Evolutionary conservation across 768 basidiomycete species (phyloP), one percentile per base, ranked within the genome.

Genomic region (Mycena sanguinolenta): DNA sequence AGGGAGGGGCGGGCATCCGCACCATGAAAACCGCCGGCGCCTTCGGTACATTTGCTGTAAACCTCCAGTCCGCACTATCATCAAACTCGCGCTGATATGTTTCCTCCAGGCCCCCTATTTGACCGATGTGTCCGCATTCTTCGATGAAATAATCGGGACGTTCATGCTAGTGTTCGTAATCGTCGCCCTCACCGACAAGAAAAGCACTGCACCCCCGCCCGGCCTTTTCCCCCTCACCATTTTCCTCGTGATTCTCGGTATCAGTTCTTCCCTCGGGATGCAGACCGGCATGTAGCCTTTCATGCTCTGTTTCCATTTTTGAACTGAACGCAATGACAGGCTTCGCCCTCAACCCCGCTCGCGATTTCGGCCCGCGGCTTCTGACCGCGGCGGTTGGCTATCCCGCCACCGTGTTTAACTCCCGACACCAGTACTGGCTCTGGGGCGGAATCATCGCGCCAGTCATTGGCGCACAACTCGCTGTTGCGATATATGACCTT

Each of bases 381-480:
- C 77, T 88, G 75, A 87, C 86, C 8, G 84, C 87, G 19, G 87
- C 88, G 83, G 86, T 83, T 4, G 89, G 88, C 23, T 89, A 88
- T 64, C 87, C 87, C 28, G 74, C 77, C 21, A 79, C 78, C 36
- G 84, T 77, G 32, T 81, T 77, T 78, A 73, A 67, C 39, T 79
- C 74, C 75, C 70, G 79, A 9, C 70, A 75, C 65, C 88, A 90
- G 69, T 90, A 89, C 73, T 90, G 88, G 89, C 63, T 90, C 36
- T 89, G 88, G 88, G 83, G 83, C 70, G 83, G 86, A 7, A 65
- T 86, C 19, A 67, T 87, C 25, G 87, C 79, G 13, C 85, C 88
- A 10, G 82, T 88, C 72, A 57, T 82, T 42, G 87, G 89, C 25
- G 88, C 81, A 60, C 80, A 85, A 62, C 69, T 76, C 9, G 89